phyloP scores from a whole-genome alignment of 1,284 basidiomycete genomes.

The Leccinum olivaceoglutinosum region DNA sequence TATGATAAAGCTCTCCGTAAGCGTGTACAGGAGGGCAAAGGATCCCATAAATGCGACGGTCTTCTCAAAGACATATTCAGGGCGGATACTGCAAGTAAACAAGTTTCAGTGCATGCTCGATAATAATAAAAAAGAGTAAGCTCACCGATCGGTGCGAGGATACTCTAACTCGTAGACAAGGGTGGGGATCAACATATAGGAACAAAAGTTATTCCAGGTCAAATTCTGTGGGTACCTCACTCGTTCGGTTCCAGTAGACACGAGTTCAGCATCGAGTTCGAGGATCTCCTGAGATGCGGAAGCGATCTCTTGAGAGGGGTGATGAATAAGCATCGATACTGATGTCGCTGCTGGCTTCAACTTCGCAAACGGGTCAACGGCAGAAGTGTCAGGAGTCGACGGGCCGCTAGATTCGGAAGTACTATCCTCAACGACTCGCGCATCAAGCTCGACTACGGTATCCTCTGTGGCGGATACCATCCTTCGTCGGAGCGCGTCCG shows the following conservation, averaged over 20 bases:
- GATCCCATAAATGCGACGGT: constrained; percentile 93
- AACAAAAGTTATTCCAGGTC: constrained; percentile 77
- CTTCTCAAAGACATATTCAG: constrained; percentile 92
- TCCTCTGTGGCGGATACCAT: constrained; percentile 35
- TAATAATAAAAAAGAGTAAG: neutral
- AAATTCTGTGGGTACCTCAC: constrained; percentile 87
- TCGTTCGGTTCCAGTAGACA: constrained; percentile 58
- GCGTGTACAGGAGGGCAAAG: constrained; percentile 86
- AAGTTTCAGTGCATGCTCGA: neutral
- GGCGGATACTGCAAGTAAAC: constrained; percentile 62
- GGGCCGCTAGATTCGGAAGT: constrained; percentile 3
- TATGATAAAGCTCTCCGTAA: constrained; percentile 92
- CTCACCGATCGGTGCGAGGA: constrained; percentile 79
- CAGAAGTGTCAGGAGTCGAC: constrained; percentile 5
- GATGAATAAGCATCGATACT: constrained; percentile 64
- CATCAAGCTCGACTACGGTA: constrained; percentile 5
- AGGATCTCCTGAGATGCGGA: constrained; percentile 73
- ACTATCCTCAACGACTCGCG: neutral
- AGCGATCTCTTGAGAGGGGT: constrained; percentile 66
- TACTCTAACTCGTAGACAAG: constrained; percentile 97
- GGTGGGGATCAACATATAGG: constrained; percentile 88
- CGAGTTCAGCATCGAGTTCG: constrained; percentile 75
- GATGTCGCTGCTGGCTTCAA: constrained; percentile 16
- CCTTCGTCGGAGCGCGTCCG: constrained; percentile 49
- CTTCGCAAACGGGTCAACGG: constrained; percentile 1